Percentiles rank a stretch among this genome's conserved stretches.
phyloP scores from a whole-genome alignment of 352 stramenopile species.

The Phytophthora capsici region DNA sequence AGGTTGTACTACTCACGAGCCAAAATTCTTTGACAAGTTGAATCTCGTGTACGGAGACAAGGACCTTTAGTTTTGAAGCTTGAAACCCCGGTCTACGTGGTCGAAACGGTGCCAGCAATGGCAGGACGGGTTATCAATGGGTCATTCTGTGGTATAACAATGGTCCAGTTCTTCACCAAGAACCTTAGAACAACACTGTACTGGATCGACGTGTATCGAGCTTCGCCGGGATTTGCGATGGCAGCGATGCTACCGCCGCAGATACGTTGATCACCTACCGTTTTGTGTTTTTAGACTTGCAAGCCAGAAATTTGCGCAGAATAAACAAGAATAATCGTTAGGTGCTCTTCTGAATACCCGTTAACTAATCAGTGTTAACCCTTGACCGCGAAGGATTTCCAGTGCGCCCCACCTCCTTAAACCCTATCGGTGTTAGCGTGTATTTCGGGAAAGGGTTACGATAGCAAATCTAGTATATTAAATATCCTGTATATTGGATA shows the following conservation, averaged over 20 bases:
- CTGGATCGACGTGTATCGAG: conserved; percentile 51
- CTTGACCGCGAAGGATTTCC: neutral
- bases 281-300: conserved; percentile 7
- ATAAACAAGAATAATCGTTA: too few species aligned
- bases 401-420: neutral
- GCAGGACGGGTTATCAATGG: conserved; percentile 43
- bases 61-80: conserved; percentile 56
- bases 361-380: too few species aligned
- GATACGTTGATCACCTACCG: neutral
- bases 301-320: too few species aligned
- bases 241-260: conserved; percentile 57
- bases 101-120: conserved; percentile 33
- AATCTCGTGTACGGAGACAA: conserved; percentile 50
- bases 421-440: neutral
- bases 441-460: neutral
- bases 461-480: neutral
- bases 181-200: conserved; percentile 37
- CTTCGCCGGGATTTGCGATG: conserved; percentile 26
- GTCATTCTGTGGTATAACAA: conserved; percentile 49
- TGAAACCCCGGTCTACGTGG: conserved; percentile 47
- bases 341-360: too few species aligned
- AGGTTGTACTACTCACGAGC: conserved; percentile 39
- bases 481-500: neutral
- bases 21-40: conserved; percentile 32
- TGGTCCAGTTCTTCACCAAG: conserved; percentile 55